Base-by-base conservation (phyloP, 1,284 basidiomycete species). In the Ustilago xerochloae region DNA sequence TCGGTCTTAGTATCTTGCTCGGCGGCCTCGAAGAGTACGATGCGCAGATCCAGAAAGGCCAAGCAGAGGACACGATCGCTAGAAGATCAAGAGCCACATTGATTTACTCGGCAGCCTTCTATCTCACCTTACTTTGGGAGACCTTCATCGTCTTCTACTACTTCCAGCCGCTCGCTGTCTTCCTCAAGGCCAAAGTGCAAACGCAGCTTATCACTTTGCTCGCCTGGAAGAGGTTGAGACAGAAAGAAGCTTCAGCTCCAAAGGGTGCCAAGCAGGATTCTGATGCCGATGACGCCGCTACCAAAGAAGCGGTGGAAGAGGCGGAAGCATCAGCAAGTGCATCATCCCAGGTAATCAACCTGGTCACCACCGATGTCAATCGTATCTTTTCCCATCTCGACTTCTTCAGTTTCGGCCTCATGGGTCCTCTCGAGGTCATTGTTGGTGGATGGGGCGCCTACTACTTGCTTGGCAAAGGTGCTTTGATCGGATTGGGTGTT, bases 381-480 rank as follows among this genome's bases (percentile, higher is more conserved):
- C 55, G 69, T 24, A 56, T 72, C 54, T 62, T 58, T 39, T n/a
- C n/a, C 6, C 30, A 45, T 8, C 24, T 65, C 51, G 69, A 72
- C 39, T 52, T 66, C 59, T 62, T 47, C 35, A 24, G n/a, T 24
- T 72, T 72, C 16, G 63, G 59, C 28, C 26, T 66, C 50, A 72
- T 66, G 63, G 69, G 63, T 60, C 69, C 69, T 2, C 56, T 72
- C 30, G 69, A 72, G 28, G 54, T 72, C 5, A n/a, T 65, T 16
- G 36, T 72, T 18, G 69, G 69, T n/a, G 63, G 63, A 4, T 66
- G 59, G 20, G 45, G 63, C 3, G 69, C 69, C 20, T 66, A 72
- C 43, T 26, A 47, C 18, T 51, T 72, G 8, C 47, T 72, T 7
- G 69, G 69, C 22, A 63, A 61, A n/a, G 69, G 69, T 38, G 69